Conservation (phyloP, 768 basidiomycete genomes). For the Xerocomellus intermedius region DNA sequence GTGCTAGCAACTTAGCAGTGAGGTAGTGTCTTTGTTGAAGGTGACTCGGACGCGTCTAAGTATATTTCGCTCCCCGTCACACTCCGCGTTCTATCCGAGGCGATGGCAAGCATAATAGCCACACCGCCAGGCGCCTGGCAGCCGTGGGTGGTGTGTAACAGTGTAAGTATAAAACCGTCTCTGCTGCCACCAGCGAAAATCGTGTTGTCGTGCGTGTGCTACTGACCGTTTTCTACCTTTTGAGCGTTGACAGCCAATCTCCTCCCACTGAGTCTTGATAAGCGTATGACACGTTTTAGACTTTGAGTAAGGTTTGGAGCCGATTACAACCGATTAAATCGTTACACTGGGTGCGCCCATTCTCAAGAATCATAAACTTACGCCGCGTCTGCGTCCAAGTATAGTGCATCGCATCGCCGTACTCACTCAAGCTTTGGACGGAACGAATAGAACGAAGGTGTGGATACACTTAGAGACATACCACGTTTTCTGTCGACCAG, state of each 20-base stretch:
- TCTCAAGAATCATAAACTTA: neutral
- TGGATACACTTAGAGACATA: neutral
- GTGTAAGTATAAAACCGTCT: too few relatives aligned
- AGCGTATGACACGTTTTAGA: neutral
- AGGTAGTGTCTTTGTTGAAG: too few relatives aligned
- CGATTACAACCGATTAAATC: too few relatives aligned
- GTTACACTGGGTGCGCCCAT: too few relatives aligned
- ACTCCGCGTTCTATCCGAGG: neutral
- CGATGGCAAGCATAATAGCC: too few relatives aligned
- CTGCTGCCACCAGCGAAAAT: neutral
- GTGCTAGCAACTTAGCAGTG: neutral
- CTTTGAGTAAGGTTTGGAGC: neutral
- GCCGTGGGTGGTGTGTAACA: too few relatives aligned
- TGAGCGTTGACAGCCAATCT: neutral
- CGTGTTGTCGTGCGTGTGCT: too few relatives aligned
- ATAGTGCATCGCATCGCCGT: neutral
- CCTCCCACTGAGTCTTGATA: too few relatives aligned
- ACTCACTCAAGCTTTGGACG: neutral
- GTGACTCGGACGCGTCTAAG: too few relatives aligned
- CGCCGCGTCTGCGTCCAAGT: neutral
- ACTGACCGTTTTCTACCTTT: too few relatives aligned
- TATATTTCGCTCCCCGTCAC: neutral
- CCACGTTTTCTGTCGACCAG: neutral
- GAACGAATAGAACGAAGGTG: neutral
- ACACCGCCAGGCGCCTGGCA: too few relatives aligned